phyloP scores from a whole-genome alignment of 1,139 yeast species.

The Suhomyces yuchorum region DNA sequence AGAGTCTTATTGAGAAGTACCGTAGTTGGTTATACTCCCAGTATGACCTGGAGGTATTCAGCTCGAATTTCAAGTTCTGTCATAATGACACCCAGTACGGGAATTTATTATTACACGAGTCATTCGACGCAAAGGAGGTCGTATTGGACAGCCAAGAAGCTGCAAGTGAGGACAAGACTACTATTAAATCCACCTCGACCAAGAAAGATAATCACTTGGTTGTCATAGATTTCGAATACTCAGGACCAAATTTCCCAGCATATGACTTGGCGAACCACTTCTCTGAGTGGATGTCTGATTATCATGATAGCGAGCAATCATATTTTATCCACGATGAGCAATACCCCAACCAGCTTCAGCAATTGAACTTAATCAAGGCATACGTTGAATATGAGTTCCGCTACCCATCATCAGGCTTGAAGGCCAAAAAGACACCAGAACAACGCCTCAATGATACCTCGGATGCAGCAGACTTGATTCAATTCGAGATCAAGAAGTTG shows the following conservation, averaged over 20 bases:
- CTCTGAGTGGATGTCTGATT: conserved; percentile 96
- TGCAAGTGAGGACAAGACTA: conserved; percentile 20
- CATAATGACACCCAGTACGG: conserved; percentile 98
- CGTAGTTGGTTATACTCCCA: conserved; percentile 61
- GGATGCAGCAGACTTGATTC: conserved; percentile 34
- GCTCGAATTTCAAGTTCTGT: conserved; percentile 68
- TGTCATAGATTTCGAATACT: conserved; percentile 94
- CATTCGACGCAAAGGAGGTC: conserved; percentile 40
- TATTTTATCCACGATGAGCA: conserved; percentile 55
- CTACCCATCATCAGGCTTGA: conserved; percentile 39
- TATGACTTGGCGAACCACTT: conserved; percentile 88
- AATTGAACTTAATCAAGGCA: conserved; percentile 69
- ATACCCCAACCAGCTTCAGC: conserved; percentile 70
- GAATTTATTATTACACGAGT: conserved; percentile 61
- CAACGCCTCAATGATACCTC: conserved; percentile 19
- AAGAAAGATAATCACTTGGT: conserved; percentile 71
- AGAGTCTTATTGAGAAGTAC: conserved; percentile 50
- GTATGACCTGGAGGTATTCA: conserved; percentile 49
- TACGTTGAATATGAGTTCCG: conserved; percentile 63
- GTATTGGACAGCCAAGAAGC: conserved; percentile 26
- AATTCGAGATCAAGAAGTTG: conserved; percentile 57
- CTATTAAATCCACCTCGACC: conserved; percentile 29
- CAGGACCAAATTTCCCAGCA: conserved; percentile 92
- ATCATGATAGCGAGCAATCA: conserved; percentile 66
- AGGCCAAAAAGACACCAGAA: conserved; percentile 18